Base-by-base conservation (phyloP, 805 yeast species). In the Zygotorulaspora chibaensis region DNA sequence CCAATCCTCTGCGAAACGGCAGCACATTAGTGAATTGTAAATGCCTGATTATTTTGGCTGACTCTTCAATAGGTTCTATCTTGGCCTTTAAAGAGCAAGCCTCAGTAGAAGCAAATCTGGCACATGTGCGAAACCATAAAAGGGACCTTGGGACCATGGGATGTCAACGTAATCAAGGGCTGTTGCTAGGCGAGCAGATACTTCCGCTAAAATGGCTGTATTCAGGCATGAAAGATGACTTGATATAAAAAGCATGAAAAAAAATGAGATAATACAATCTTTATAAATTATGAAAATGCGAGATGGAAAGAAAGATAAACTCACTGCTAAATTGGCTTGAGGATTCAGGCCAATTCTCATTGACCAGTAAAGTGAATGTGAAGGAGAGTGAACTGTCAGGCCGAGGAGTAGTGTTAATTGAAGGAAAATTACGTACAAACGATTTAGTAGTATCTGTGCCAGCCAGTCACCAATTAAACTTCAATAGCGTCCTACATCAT, bases 361-460 rank as follows among this genome's bases (percentile, higher is more conserved):
- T 81, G 3, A 69, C 78, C 2, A 56, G 68, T 0, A 71, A 68
- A 29, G 57, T 80, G 6, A 55, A 54, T 2, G 72, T 82, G 7
- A 58, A 55, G 10, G 74, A 76, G 26, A 67, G 73, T 10, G 53
- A 55, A 1, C 68, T 64, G 8, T 68, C 78, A 12, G 96, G 96
- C 13, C 74, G 89, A 59, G 86, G 87, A 46, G 72, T 87, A 20
- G 67, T 74, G 3, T 45, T 54, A 74, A 83, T 16, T 45, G 16
- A 2, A 2, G 58, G 59, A 0, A 40, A 46, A 1, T 56, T 87
- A n/a, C 52, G 48, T 3, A 52, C 57, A 10, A 66, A 73, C 39
- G 78, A 77, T 43, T 59, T 62, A 12, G 56, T 87, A 13, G 69
- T 85, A 6, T 71, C 73, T 37, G 76, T 87, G 13, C 83, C 87